Base-by-base conservation (phyloP, 495 filamentous ascomycete species). In the Lentithecium fluviatile region DNA sequence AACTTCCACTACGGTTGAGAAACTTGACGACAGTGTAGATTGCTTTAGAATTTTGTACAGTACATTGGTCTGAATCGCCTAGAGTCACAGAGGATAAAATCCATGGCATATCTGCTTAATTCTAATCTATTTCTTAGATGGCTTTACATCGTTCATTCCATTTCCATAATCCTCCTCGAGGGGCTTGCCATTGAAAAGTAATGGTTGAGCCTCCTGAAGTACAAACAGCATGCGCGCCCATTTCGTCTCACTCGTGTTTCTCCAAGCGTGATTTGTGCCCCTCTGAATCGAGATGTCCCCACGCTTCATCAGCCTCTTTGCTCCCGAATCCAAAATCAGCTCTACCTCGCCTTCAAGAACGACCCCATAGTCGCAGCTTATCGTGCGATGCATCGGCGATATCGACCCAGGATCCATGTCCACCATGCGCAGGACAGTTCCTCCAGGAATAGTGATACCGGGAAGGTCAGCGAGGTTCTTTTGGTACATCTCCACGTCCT, bases 291-390 rank as follows among this genome's bases (percentile, higher is more conserved):
- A 53, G 20, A 70, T 48, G 49, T 73, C 70, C 15, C 70, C 70
- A 24, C 50, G 53, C 57, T 63, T 68, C 69, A 73, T 57, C 24
- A 47, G 23, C 48, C 53, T 52, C 57, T 36, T 67, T 53, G 70
- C 70, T 12, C 70, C 70, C 36, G 56, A 61, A 46, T 73, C 70
- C 40, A 73, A 47, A 2, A 71, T 34, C 5, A 69, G 29, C 40
- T 71, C 70, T 1, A 73, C 45, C 46, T 70, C 70, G 2, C 70
- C 70, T 45, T 73, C 69, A 6, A 73, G 60, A 0, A 73, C 69
- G 29, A 73, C 64, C 36, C 67, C 69, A 53, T 73, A 73, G 45
- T 73, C 70, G 21, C 68, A 55, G 12, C 58, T 65, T 15, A 71
- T 61, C 1, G 70, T 71, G 23, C 70, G 63, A 50, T 73, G 70